These are phyloP conservation scores for Pleurotus tuber-regium DNA, from an alignment of 768 basidiomycete genomes.

Conservation along the genomic window DNA sequence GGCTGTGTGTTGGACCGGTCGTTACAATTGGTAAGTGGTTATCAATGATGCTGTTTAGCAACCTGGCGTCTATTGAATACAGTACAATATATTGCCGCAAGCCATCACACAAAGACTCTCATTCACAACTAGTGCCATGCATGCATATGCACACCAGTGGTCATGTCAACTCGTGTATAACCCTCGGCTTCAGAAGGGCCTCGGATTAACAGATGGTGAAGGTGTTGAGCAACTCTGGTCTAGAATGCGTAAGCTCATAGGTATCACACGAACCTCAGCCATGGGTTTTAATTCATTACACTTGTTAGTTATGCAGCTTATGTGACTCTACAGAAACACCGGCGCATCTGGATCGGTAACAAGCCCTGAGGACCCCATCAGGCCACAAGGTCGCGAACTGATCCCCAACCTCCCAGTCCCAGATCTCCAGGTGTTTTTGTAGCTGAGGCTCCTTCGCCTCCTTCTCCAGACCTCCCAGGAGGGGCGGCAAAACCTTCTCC, in stretches of 20 bases:
- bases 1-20: conserved; percentile 25
- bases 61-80: conserved; percentile 20
- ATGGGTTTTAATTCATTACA: conserved; percentile 13
- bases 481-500: no score
- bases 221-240: conserved; percentile 33
- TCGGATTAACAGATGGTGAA: conserved; percentile 34
- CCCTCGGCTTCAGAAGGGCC: conserved; percentile 23
- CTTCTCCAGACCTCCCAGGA: conserved; percentile 34
- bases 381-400: no score
- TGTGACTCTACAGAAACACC: conserved; percentile 17
- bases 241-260: conserved; percentile 19
- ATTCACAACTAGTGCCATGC: conserved; percentile 30
- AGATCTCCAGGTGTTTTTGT: conserved; percentile 12
- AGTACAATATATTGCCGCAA: conserved; percentile 22
- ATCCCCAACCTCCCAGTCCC: conserved; percentile 26
- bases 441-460: conserved; percentile 26
- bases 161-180: conserved; percentile 32
- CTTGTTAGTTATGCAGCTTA: conserved; percentile 5
- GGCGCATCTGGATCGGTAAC: conserved; percentile 30
- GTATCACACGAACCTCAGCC: conserved; percentile 14
- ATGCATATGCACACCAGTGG: conserved; percentile 34
- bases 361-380: no score
- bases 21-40: conserved; percentile 16
- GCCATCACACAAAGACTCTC: conserved; percentile 16
- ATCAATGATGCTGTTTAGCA: neutral